A percentile compares a stretch with the other conserved stretches of the same genome.
phyloP scores from a whole-genome alignment of 2,329 filamentous ascomycete species.

The Trichophyton schoenleinii region DNA sequence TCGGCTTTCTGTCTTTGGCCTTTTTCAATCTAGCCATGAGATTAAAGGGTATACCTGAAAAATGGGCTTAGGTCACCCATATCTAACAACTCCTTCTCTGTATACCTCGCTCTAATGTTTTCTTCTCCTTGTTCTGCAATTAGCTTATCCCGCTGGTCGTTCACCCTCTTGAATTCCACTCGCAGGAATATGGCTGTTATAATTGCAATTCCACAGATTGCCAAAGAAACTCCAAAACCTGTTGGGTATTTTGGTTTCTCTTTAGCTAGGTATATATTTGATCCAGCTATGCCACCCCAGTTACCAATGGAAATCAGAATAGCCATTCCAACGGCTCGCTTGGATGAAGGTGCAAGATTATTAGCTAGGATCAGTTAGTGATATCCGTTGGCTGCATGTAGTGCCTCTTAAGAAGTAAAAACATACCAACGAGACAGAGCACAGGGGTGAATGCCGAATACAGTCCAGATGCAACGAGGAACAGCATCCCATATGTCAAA shows the following conservation, averaged over 20 bases:
- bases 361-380: constrained; percentile 4
- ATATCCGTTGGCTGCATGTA: background rate
- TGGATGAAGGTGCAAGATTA: constrained; percentile 29
- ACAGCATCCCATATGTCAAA: constrained; percentile 12
- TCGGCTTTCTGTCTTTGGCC: background rate
- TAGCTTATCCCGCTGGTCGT: constrained; percentile 23
- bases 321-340: constrained; percentile 33
- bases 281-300: constrained; percentile 26
- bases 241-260: constrained; percentile 25
- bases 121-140: constrained; percentile 20
- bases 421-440: constrained; percentile 8
- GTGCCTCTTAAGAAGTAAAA: background rate
- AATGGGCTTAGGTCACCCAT: constrained; percentile 21
- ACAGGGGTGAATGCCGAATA: constrained; percentile 12
- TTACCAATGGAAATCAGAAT: constrained; percentile 33
- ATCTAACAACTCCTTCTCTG: constrained; percentile 24
- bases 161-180: constrained; percentile 22
- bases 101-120: constrained; percentile 23
- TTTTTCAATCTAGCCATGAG: background rate
- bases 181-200: constrained; percentile 17
- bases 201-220: constrained; percentile 18
- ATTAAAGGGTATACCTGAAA: constrained; percentile 24
- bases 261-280: constrained; percentile 21
- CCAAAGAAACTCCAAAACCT: constrained; percentile 24
- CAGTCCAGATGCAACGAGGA: constrained; percentile 11